Evolutionary conservation across 441 rosid genomes (phyloP).

Genomic region (Eruca vesicaria): DNA sequence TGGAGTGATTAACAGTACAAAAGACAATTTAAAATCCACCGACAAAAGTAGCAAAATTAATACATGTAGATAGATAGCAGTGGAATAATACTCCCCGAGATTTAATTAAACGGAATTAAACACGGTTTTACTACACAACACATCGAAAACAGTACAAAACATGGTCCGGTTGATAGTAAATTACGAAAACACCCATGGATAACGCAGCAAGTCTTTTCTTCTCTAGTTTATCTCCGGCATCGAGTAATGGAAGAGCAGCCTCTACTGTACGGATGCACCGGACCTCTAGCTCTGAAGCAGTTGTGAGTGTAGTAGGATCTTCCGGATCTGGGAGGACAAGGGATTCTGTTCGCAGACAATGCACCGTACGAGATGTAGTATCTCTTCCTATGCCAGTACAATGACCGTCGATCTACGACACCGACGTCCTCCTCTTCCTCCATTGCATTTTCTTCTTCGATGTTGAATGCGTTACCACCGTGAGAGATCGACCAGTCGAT

Average conservation of each 20-base stretch:
- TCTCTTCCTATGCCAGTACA: conserved; percentile 60
- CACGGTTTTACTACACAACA: conserved; percentile 13
- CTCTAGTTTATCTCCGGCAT: conserved; percentile 59
- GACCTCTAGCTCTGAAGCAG: conserved; percentile 62
- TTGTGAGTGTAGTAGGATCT: conserved; percentile 86
- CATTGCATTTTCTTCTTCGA: conserved; percentile 30
- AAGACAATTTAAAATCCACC: conserved; percentile 19
- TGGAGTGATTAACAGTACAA: neutral
- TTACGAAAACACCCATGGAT: conserved; percentile 19
- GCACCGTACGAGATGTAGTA: conserved; percentile 93
- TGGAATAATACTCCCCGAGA: neutral
- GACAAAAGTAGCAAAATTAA: conserved; percentile 1
- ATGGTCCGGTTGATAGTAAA: neutral
- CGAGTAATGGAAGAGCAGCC: conserved; percentile 78
- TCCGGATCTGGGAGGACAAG: conserved; percentile 92
- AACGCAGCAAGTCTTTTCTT: neutral
- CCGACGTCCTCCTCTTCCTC: conserved; percentile 24
- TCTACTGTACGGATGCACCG: conserved; percentile 71
- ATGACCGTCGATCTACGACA: conserved; percentile 51
- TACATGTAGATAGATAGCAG: neutral
- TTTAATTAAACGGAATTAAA: neutral
- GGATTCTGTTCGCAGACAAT: conserved; percentile 73
- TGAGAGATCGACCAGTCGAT: conserved; percentile 54
- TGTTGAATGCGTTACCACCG: conserved; percentile 20
- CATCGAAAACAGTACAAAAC: neutral